Evolutionary conservation across 768 basidiomycete species (phyloP).

Genomic region (Lactarius hatsudake): DNA sequence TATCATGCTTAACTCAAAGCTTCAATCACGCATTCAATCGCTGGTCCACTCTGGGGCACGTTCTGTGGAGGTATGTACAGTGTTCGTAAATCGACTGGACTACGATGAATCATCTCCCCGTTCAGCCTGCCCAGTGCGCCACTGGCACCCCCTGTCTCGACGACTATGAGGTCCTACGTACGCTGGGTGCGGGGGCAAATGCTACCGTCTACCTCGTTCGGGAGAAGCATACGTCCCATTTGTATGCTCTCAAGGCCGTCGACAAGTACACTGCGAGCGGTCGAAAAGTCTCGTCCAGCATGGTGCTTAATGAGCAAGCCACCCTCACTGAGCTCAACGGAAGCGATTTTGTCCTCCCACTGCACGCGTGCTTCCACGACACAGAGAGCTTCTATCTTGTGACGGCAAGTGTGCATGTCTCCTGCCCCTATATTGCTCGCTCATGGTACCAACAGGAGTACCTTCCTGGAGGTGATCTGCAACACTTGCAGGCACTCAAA

Average conservation of each 20-base stretch:
- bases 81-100: not conserved
- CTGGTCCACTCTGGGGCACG: constrained; percentile 1
- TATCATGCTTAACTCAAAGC: constrained; percentile 12
- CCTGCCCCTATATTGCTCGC: not conserved
- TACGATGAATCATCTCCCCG: not conserved
- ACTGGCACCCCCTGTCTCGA: constrained; percentile 14
- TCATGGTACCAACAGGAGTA: constrained; percentile 12
- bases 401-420: not conserved
- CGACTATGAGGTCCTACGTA: constrained; percentile 19
- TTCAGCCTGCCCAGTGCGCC: not conserved
- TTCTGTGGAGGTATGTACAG: not conserved
- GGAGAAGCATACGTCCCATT: constrained; percentile 14
- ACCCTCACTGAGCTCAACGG: constrained; percentile 12
- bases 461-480: constrained; percentile 21
- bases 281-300: constrained; percentile 1
- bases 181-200: constrained; percentile 12
- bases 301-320: constrained; percentile 12
- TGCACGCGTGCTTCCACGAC: constrained; percentile 24
- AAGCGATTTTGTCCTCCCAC: constrained; percentile 16
- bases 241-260: constrained; percentile 23
- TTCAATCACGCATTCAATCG: constrained; percentile 14
- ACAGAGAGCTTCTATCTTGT: constrained; percentile 18
- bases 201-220: constrained; percentile 23
- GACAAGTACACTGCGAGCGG: constrained; percentile 5
- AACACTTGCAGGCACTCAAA: not conserved